These are phyloP conservation scores for Miamiensis avidus DNA, from an alignment of 169 alveolate species.

Conservation along the genomic window DNA sequence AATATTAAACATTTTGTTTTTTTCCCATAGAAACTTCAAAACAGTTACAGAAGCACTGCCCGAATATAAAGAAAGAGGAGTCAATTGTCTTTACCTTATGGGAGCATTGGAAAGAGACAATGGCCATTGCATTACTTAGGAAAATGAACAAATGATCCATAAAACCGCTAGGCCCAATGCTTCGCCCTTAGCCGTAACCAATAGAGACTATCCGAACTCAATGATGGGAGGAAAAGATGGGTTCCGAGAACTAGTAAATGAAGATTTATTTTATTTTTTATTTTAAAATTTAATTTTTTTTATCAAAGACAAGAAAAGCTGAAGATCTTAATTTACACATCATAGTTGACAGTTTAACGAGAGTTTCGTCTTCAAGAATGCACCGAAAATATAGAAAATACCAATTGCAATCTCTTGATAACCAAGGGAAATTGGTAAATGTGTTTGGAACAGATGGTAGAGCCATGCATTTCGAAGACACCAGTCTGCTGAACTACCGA, in stretches of 20 bases:
- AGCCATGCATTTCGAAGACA: conserved; percentile 79
- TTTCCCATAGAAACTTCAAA: conserved; percentile 64
- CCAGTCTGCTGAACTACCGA: conserved; percentile 84
- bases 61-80: conserved; percentile 63
- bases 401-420: conserved; percentile 64
- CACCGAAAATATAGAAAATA: conserved; percentile 77
- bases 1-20: no score
- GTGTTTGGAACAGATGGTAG: conserved; percentile 90
- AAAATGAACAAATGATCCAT: conserved; percentile 38
- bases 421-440: conserved; percentile 64
- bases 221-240: conserved; percentile 87
- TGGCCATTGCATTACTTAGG: conserved; percentile 62
- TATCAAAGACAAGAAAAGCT: conserved; percentile 79
- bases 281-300: no score
- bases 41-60: conserved; percentile 65
- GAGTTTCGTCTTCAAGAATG: conserved; percentile 76
- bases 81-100: conserved; percentile 80
- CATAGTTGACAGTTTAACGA: conserved; percentile 75
- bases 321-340: conserved; percentile 73
- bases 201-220: conserved; percentile 25
- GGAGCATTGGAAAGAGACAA: conserved; percentile 89
- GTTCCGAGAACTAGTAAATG: conserved; percentile 69
- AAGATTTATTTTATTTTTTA: no score
- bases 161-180: not conserved
- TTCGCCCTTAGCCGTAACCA: not conserved